phyloP scores from a whole-genome alignment of 805 yeast genomes.

The Ogataea saltuana region DNA sequence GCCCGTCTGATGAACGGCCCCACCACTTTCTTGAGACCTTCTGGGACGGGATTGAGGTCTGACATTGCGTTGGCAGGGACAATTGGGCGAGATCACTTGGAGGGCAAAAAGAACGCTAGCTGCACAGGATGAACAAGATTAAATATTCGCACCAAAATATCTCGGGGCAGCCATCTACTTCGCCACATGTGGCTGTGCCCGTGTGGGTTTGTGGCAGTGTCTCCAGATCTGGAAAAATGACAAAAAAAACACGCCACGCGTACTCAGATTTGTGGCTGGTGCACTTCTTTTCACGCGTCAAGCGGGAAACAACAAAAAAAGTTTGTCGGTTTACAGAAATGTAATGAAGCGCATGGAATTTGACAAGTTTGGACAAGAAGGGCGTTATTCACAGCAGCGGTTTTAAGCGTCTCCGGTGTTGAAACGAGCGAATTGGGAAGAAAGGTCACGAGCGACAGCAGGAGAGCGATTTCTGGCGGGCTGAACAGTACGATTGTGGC shows the following conservation, averaged over 20 bases:
- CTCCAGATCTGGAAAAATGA: neutral
- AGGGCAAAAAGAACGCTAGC: neutral
- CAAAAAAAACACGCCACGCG: too few species aligned
- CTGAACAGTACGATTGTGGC: too few species aligned
- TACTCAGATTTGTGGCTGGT: too few species aligned
- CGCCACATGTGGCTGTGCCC: neutral
- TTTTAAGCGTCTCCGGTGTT: too few species aligned
- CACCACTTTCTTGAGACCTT: constrained; percentile 37
- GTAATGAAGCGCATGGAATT: constrained; percentile 9
- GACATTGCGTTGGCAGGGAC: constrained; percentile 7
- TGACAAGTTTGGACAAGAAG: neutral
- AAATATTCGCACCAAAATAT: neutral
- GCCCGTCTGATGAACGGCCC: constrained; percentile 55
- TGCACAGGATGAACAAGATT: too few species aligned
- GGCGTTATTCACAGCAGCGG: too few species aligned
- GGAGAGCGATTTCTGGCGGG: too few species aligned
- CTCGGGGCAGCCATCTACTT: neutral
- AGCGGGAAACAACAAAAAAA: too few species aligned
- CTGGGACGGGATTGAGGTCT: constrained; percentile 28
- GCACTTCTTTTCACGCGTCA: too few species aligned
- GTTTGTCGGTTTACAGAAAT: constrained; percentile 5
- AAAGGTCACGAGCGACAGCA: too few species aligned
- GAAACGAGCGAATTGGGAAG: too few species aligned
- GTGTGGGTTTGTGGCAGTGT: neutral
- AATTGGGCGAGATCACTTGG: constrained; percentile 4